Evolutionary conservation across 352 stramenopile species (phyloP).

Genomic region (Phytophthora nicotianae): DNA sequence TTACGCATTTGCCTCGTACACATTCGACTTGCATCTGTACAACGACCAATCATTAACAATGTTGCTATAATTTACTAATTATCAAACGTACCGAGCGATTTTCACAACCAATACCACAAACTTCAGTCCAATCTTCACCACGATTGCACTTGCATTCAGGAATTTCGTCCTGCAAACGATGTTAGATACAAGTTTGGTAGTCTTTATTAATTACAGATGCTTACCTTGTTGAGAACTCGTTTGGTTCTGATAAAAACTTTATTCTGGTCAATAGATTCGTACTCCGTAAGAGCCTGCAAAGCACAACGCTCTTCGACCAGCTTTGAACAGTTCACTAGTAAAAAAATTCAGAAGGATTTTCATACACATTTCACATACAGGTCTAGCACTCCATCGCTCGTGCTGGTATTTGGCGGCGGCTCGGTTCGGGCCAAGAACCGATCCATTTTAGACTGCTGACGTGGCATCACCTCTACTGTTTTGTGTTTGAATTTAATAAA

Average conservation of each 20-base stretch:
- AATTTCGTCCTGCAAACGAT: conserved; percentile 2
- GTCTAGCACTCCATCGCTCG: conserved; percentile 3
- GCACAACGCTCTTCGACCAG: conserved; percentile 4
- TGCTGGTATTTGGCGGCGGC: background rate
- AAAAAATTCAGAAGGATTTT: too few species aligned
- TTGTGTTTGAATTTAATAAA: too few species aligned
- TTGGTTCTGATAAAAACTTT: background rate
- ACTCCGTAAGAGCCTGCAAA: conserved; percentile 8
- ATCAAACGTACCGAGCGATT: conserved; percentile 5
- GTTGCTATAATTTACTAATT: background rate
- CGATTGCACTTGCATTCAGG: conserved; percentile 6
- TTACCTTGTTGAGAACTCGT: conserved; percentile 4
- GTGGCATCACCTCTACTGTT: background rate
- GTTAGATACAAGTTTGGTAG: background rate
- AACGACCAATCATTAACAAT: background rate
- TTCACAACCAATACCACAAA: conserved; percentile 7
- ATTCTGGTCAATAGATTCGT: conserved; percentile 1
- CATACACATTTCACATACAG: too few species aligned
- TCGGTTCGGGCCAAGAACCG: background rate
- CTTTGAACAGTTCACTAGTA: too few species aligned
- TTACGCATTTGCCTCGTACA: background rate
- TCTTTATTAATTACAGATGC: background rate
- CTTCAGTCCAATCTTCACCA: background rate
- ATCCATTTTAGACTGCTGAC: conserved; percentile 10
- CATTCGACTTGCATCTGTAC: conserved; percentile 20